Conservation (phyloP, 164 flowering plant species). For the Echeveria elegans region DNA sequence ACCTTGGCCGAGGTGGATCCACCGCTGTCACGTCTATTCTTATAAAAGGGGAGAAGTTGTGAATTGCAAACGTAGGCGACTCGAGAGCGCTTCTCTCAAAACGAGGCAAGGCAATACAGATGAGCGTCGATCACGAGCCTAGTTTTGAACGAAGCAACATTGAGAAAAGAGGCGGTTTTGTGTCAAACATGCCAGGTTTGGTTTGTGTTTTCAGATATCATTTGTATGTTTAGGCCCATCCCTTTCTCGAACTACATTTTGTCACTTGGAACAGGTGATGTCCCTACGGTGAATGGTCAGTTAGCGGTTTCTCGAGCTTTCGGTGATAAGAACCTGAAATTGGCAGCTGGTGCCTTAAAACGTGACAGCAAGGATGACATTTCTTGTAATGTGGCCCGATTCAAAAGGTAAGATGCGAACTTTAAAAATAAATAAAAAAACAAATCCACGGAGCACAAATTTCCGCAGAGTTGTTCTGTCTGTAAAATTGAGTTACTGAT, state of each 20-base stretch:
- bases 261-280: conserved; percentile 45
- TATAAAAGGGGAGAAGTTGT: conserved; percentile 48
- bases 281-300: conserved; percentile 84
- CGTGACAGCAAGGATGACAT: conserved; percentile 27
- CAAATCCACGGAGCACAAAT: too few species aligned
- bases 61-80: conserved; percentile 89
- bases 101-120: conserved; percentile 52
- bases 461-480: not conserved
- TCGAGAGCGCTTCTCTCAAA: conserved; percentile 76
- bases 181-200: conserved; percentile 89
- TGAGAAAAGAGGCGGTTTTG: conserved; percentile 72
- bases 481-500: not conserved
- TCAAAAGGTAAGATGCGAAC: conserved; percentile 19
- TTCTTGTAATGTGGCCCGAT: conserved; percentile 36
- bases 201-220: too few species aligned
- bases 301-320: conserved; percentile 86
- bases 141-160: conserved; percentile 70
- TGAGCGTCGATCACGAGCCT: conserved; percentile 76
- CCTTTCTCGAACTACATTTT: too few species aligned
- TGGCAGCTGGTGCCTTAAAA: conserved; percentile 26
- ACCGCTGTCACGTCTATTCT: conserved; percentile 85
- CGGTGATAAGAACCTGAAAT: conserved; percentile 76
- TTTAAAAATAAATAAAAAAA: too few species aligned
- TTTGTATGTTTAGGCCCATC: too few species aligned
- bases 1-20: conserved; percentile 78